Percentiles rank a stretch among this genome's conserved stretches.
These are phyloP conservation scores for Dictyostelium capitatum DNA, from an alignment of 78 protist species.

Conservation along the genomic window DNA sequence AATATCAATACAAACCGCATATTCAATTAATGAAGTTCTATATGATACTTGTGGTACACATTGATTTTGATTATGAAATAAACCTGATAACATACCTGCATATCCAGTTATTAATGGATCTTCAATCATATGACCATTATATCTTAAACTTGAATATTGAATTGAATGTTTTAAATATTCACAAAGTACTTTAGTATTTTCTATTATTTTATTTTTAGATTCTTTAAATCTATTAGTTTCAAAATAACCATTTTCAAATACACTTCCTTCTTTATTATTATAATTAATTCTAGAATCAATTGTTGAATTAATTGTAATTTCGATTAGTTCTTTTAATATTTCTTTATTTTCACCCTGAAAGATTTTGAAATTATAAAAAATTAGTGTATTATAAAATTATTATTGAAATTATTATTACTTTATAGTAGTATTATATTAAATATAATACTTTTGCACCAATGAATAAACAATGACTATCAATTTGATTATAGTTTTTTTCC, in stretches of 20 bases:
- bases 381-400: no score
- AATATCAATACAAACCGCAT: neutral
- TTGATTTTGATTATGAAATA: neutral
- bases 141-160: neutral
- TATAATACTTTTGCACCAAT: no score
- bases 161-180: neutral
- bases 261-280: neutral
- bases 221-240: neutral
- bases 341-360: slow-evolving; percentile 5
- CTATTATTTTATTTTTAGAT: neutral
- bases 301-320: neutral
- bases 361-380: neutral
- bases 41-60: neutral
- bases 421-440: no score
- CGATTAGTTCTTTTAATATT: neutral
- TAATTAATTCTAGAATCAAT: neutral
- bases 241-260: neutral
- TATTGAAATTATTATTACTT: no score
- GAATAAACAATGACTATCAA: no score
- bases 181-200: neutral
- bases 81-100: neutral
- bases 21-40: neutral
- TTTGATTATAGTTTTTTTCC: no score
- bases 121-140: neutral
- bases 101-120: neutral